Evolutionary conservation across 2,329 filamentous ascomycete species (phyloP).

Genomic region (Xylaria sp.): DNA sequence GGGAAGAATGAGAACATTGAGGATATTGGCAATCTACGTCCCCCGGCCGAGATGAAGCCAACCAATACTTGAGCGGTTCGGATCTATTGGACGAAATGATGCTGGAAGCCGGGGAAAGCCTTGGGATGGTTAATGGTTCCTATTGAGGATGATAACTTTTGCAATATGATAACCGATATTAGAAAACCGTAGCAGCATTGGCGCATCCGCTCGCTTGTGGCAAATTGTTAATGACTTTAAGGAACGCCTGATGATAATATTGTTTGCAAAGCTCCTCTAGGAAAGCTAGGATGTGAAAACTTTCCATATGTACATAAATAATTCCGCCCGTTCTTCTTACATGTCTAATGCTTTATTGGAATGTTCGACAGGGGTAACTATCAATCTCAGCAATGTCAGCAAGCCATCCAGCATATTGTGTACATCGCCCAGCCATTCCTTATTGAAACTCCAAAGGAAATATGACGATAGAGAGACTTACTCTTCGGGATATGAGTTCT

Average conservation of each 20-base stretch:
- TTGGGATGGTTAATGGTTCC: neutral
- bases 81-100: neutral
- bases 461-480: constrained; percentile 58
- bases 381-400: constrained; percentile 19
- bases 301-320: constrained; percentile 48
- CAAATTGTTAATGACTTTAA: constrained; percentile 10
- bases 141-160: neutral
- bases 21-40: constrained; percentile 42
- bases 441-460: neutral
- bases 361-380: constrained; percentile 72
- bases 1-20: constrained; percentile 48
- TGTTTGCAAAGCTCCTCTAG: constrained; percentile 35
- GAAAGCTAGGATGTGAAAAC: constrained; percentile 46
- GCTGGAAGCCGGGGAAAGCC: neutral
- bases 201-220: neutral
- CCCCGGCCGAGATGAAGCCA: constrained; percentile 11
- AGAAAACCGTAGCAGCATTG: constrained; percentile 2
- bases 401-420: neutral
- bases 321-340: constrained; percentile 31
- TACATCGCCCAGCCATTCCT: neutral
- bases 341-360: constrained; percentile 58
- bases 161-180: neutral
- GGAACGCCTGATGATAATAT: constrained; percentile 14
- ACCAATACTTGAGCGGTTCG: constrained; percentile 9
- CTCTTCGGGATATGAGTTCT: constrained; percentile 77